Evolutionary conservation across 345 rosid species (phyloP).

Genomic region (Ricinus communis): DNA sequence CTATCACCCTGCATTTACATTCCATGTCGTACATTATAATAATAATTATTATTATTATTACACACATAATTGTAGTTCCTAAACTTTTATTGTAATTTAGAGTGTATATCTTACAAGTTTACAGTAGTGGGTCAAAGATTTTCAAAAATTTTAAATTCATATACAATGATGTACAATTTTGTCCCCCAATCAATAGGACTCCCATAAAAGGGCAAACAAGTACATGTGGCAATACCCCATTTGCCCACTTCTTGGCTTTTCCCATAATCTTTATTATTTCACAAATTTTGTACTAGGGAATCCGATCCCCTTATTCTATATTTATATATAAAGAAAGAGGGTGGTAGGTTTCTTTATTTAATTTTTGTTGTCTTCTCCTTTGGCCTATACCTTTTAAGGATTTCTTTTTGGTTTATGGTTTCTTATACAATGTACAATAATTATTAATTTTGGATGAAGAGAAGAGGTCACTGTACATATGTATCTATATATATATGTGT

Average conservation of each 20-base stretch:
- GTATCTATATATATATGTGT: not conserved
- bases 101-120: too few species aligned
- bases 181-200: constrained; percentile 16
- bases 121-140: too few species aligned
- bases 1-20: constrained; percentile 4
- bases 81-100: too few species aligned
- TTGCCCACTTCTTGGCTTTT: constrained; percentile 29
- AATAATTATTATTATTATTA: too few species aligned
- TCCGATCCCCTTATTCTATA: constrained; percentile 23
- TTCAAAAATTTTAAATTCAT: not conserved
- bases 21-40: too few species aligned
- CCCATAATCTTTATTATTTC: constrained; percentile 24
- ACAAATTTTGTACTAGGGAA: constrained; percentile 26
- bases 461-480: not conserved
- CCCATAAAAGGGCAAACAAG: constrained; percentile 17
- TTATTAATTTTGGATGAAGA: not conserved
- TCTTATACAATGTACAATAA: constrained; percentile 24
- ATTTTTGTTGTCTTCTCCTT: constrained; percentile 33
- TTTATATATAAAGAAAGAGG: constrained; percentile 6
- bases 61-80: too few species aligned
- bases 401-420: constrained; percentile 32
- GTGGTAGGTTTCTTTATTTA: not conserved
- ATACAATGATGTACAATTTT: not conserved
- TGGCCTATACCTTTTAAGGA: constrained; percentile 23
- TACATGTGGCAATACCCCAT: constrained; percentile 36